Conservation (phyloP, 2,329 filamentous ascomycete species). For the Cytospora piceae region DNA sequence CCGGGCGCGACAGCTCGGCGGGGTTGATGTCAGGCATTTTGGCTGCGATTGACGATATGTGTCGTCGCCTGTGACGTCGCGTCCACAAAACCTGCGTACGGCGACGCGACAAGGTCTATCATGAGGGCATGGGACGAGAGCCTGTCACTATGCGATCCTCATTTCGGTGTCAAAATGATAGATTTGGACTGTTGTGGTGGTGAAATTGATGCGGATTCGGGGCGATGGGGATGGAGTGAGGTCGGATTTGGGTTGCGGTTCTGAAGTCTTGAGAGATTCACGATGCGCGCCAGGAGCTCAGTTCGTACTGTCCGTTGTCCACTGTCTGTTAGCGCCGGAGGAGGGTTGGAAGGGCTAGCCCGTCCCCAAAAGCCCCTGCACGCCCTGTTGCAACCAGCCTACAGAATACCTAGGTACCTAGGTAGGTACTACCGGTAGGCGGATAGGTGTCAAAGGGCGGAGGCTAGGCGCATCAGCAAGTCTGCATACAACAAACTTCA, state of each 20-base stretch:
- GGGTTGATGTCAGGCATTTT: slow-evolving; percentile 72
- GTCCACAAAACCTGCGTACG: slow-evolving; percentile 3
- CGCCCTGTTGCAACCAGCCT: background rate
- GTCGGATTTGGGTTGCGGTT: slow-evolving; percentile 35
- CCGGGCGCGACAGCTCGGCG: slow-evolving; percentile 67
- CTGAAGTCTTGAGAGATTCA: slow-evolving; percentile 43
- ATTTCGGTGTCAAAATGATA: slow-evolving; percentile 48
- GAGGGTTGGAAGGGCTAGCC: background rate
- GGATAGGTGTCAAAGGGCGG: background rate
- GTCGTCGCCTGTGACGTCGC: slow-evolving; percentile 31
- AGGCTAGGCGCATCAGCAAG: background rate
- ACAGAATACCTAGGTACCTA: background rate
- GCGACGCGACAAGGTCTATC: slow-evolving; percentile 38
- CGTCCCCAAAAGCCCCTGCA: background rate
- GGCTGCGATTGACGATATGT: slow-evolving; percentile 29
- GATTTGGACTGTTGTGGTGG: slow-evolving; percentile 46
- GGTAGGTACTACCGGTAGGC: background rate
- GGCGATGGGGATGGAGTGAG: slow-evolving; percentile 35
- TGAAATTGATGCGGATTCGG: slow-evolving; percentile 45
- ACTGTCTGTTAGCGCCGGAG: background rate
- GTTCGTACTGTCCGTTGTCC: background rate
- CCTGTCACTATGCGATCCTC: slow-evolving; percentile 47
- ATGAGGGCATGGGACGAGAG: slow-evolving; percentile 49
- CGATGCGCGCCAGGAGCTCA: slow-evolving; percentile 14
- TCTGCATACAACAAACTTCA: background rate